Conservation (phyloP, 2,329 filamentous ascomycete genomes). For the Gliomastix tumulicola region DNA sequence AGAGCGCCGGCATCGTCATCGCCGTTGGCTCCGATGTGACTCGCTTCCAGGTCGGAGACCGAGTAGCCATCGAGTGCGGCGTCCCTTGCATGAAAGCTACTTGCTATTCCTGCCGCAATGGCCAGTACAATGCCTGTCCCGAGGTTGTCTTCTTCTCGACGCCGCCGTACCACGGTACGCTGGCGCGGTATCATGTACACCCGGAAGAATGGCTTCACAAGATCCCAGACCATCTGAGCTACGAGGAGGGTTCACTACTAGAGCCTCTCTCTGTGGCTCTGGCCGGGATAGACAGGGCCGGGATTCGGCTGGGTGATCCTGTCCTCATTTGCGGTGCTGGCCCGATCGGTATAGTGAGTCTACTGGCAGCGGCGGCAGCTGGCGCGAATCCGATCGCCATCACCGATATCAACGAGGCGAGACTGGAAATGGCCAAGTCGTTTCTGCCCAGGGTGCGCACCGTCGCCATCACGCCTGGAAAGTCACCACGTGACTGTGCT, state of each 20-base stretch:
- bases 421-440: conserved; percentile 3
- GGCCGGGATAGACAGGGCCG: conserved; percentile 72
- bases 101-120: conserved; percentile 71
- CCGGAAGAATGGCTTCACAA: conserved; percentile 92
- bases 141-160: conserved; percentile 90
- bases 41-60: conserved; percentile 64
- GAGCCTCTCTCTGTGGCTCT: conserved; percentile 85
- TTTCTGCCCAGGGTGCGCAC: conserved; percentile 2
- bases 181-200: conserved; percentile 77
- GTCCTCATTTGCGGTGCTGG: conserved; percentile 84
- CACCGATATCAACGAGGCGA: conserved; percentile 46
- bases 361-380: conserved; percentile 51
- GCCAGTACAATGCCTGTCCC: conserved; percentile 83
- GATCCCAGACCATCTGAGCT: conserved; percentile 66
- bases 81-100: conserved; percentile 63
- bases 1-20: conserved; percentile 72
- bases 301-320: conserved; percentile 63
- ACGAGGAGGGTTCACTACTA: conserved; percentile 85
- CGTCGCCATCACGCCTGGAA: conserved; percentile 1
- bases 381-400: conserved; percentile 58
- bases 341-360: conserved; percentile 66
- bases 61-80: conserved; percentile 88
- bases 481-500: neutral
- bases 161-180: conserved; percentile 84
- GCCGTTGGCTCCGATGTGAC: conserved; percentile 59